Evolutionary conservation across 495 filamentous ascomycete genomes (phyloP).

Genomic region (Daldinia caldariorum): DNA sequence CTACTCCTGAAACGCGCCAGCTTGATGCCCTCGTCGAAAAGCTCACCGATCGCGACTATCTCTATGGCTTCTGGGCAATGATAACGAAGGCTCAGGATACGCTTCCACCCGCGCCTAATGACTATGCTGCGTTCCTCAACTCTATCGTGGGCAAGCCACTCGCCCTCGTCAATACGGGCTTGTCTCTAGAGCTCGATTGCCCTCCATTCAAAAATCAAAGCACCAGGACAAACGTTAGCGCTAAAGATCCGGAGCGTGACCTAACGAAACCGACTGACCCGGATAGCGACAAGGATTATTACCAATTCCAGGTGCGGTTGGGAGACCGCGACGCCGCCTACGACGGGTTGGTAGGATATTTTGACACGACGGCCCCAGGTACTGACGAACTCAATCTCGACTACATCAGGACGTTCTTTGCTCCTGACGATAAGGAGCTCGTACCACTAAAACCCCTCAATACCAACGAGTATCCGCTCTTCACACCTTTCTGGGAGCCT

Average conservation of each 20-base stretch:
- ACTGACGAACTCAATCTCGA: constrained; percentile 44
- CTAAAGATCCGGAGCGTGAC: background rate
- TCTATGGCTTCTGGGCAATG: constrained; percentile 53
- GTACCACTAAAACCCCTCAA: constrained; percentile 19
- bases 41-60: constrained; percentile 46
- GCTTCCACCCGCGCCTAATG: constrained; percentile 44
- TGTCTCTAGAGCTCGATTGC: constrained; percentile 56
- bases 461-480: constrained; percentile 33
- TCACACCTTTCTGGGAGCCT: constrained; percentile 41
- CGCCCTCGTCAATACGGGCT: constrained; percentile 59
- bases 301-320: constrained; percentile 52
- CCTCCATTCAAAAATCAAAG: constrained; percentile 22
- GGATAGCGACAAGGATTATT: constrained; percentile 37
- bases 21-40: constrained; percentile 50
- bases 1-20: constrained; percentile 36
- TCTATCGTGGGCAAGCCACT: constrained; percentile 59
- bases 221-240: constrained; percentile 8
- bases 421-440: constrained; percentile 7
- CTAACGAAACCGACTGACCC: background rate
- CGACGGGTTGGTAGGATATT: constrained; percentile 60
- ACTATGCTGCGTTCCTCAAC: constrained; percentile 52
- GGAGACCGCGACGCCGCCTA: constrained; percentile 52
- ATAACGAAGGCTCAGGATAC: constrained; percentile 42
- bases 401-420: constrained; percentile 50
- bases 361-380: constrained; percentile 32